Base-by-base conservation (phyloP, 805 yeast species). In the Teunomyces atbi region DNA sequence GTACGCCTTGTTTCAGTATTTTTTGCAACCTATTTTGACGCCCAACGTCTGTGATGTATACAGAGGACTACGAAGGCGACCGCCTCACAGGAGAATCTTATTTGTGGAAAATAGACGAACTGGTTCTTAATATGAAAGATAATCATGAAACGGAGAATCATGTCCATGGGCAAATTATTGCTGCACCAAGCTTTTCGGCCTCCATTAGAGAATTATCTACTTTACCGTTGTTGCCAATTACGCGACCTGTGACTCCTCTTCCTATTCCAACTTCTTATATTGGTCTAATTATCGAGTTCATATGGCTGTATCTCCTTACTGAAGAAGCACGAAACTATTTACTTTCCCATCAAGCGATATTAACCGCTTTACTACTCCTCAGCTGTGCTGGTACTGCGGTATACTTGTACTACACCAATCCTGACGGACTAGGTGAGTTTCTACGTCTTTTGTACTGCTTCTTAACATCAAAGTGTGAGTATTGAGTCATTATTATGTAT, bases 231-330 rank as follows among this genome's bases (percentile, higher is more conserved):
- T 36, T 18, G 34, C 35, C 30, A 15, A 30, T 12, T 6, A 19
- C 37, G 12, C 13, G 39, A 12, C 39, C 38, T 46, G 48, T 21
- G 48, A 50, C 42, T 63, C 74, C 60, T 78, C 81, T 40, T 89
- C 89, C 45, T 13, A 29, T 28, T 32, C 29, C 27, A 16, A 28
- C 30, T 2, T 38, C 47, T 12, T 15, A 38, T 13, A n/a, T 26
- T 12, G 21, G 26, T 16, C 12, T 19, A n/a, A 23, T 29, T n/a
- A 13, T 27, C 5, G 26, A 28, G 12, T 36, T 28, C 15, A 20
- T 23, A 4, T 34, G 40, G 20, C 16, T 39, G 15, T 26, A 32
- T 1, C 13, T 36, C 4, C 21, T 36, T n/a, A 36, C 13, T 4
- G 28, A 36, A 2, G 11, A 12, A 8, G 1, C 27, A 20, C 15